phyloP scores from a whole-genome alignment of 495 filamentous ascomycete genomes.

The Xylaria palmicola region DNA sequence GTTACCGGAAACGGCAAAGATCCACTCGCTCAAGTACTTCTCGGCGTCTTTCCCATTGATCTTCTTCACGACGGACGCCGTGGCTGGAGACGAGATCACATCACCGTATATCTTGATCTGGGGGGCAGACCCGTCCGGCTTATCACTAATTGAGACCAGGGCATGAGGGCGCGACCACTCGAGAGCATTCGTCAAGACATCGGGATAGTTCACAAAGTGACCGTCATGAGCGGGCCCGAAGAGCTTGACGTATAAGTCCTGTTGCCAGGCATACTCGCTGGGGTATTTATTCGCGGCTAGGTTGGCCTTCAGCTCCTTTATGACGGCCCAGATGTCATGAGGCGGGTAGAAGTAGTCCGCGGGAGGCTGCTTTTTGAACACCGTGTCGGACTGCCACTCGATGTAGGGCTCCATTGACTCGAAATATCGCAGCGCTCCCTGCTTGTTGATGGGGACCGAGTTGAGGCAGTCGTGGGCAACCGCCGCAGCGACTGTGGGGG shows the following conservation, averaged over 20 bases:
- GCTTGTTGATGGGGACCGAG: slow-evolving; percentile 44
- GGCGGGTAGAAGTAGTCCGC: slow-evolving; percentile 43
- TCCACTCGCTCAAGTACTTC: slow-evolving; percentile 31
- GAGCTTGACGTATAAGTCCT: slow-evolving; percentile 35
- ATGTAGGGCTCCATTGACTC: slow-evolving; percentile 42
- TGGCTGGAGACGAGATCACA: slow-evolving; percentile 23
- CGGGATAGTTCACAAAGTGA: slow-evolving; percentile 44
- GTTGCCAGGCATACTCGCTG: slow-evolving; percentile 44
- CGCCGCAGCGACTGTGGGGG: slow-evolving; percentile 37
- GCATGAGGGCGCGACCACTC: slow-evolving; percentile 33
- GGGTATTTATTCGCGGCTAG: slow-evolving; percentile 39
- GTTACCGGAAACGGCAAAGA: slow-evolving; percentile 29
- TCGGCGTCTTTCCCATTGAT: slow-evolving; percentile 42
- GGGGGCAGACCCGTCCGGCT: slow-evolving; percentile 33
- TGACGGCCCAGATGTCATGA: slow-evolving; percentile 43
- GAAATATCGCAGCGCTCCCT: slow-evolving; percentile 39
- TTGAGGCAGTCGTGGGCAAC: slow-evolving; percentile 47
- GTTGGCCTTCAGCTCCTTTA: slow-evolving; percentile 35
- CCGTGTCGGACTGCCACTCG: slow-evolving; percentile 44
- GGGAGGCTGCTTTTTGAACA: slow-evolving; percentile 43
- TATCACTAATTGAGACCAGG: slow-evolving; percentile 41
- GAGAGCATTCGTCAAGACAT: slow-evolving; percentile 38
- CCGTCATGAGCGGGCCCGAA: slow-evolving; percentile 46
- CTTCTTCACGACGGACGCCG: slow-evolving; percentile 27
- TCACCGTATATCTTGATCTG: slow-evolving; percentile 40